Percentiles rank a stretch among this genome's conserved stretches.
Evolutionary conservation across 2,329 filamentous ascomycete species (phyloP).

Genomic region (Lecanosticta acicola): DNA sequence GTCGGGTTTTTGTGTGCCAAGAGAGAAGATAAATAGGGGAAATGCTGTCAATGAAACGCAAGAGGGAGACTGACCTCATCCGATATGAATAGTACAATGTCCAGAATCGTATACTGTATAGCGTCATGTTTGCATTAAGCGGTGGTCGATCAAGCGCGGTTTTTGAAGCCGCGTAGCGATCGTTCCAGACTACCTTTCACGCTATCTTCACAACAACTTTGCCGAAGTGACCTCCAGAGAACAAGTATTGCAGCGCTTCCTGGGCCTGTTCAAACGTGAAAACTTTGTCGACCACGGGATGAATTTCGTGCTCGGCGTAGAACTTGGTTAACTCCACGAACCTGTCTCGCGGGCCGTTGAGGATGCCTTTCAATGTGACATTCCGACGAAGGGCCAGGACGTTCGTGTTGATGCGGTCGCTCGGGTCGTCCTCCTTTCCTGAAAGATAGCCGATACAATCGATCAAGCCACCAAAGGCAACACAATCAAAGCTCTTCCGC

Average conservation of each 20-base stretch:
- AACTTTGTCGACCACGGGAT: conserved; percentile 38
- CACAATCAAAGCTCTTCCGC: conserved; percentile 40
- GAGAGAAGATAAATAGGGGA: too few relatives aligned
- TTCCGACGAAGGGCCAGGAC: conserved; percentile 48
- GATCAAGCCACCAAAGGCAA: conserved; percentile 40
- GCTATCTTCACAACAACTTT: conserved; percentile 31
- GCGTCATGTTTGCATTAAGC: too few relatives aligned
- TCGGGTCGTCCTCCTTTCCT: conserved; percentile 51
- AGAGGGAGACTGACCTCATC: too few relatives aligned
- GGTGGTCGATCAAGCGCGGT: too few relatives aligned
- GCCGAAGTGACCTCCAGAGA: conserved; percentile 37
- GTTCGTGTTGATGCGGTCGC: conserved; percentile 56
- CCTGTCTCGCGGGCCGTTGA: conserved; percentile 55
- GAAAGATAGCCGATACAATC: conserved; percentile 41
- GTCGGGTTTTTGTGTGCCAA: too few relatives aligned
- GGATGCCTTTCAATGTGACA: conserved; percentile 50
- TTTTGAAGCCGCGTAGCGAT: neutral
- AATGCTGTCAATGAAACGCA: too few relatives aligned
- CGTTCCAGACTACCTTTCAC: conserved; percentile 3
- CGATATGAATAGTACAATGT: too few relatives aligned
- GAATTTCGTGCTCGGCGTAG: conserved; percentile 38
- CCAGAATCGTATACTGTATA: too few relatives aligned
- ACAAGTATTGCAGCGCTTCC: conserved; percentile 33
- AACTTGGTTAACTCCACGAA: conserved; percentile 42
- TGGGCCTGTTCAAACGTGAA: conserved; percentile 36